phyloP scores from a whole-genome alignment of 2,329 filamentous ascomycete genomes.

The Fusarium goolgardi region DNA sequence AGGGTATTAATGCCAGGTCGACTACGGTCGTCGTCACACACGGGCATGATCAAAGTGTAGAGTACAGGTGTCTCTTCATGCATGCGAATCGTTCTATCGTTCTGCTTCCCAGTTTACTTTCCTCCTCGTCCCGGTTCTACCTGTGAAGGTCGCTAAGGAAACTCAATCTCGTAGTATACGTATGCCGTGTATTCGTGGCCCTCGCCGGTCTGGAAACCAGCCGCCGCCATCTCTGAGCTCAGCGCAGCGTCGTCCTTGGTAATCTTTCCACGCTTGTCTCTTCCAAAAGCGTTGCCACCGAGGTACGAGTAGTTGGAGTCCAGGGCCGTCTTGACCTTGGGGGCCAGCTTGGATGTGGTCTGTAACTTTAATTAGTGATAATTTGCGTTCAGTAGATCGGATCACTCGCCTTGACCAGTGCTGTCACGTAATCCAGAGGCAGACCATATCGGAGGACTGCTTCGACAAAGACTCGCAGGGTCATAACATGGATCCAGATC shows the following conservation, averaged over 20 bases:
- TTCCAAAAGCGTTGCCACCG: constrained; percentile 91
- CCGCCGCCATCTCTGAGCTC: constrained; percentile 85
- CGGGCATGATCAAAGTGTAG: constrained; percentile 42
- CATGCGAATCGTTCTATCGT: constrained; percentile 33
- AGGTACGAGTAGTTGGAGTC: constrained; percentile 91
- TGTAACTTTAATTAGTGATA: constrained; percentile 53
- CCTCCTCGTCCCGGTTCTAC: constrained; percentile 3
- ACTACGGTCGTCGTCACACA: constrained; percentile 40
- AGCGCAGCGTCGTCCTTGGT: constrained; percentile 87
- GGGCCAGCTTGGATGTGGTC: constrained; percentile 84
- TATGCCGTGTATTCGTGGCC: constrained; percentile 92
- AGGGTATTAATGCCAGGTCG: constrained; percentile 46
- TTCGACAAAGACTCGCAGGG: constrained; percentile 94
- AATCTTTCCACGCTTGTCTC: constrained; percentile 92
- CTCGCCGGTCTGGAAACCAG: constrained; percentile 74
- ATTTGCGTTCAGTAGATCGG: neutral
- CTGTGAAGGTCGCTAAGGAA: constrained; percentile 58
- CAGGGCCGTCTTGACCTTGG: constrained; percentile 82
- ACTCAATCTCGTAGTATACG: constrained; percentile 95
- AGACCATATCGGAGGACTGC: constrained; percentile 96
- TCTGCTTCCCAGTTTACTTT: constrained; percentile 7
- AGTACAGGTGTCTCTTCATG: constrained; percentile 49
- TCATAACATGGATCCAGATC: constrained; percentile 94
- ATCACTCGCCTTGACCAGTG: constrained; percentile 79
- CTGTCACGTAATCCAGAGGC: constrained; percentile 88